These are phyloP conservation scores for Trapa bicornis DNA, from an alignment of 345 rosid species.

Conservation along the genomic window DNA sequence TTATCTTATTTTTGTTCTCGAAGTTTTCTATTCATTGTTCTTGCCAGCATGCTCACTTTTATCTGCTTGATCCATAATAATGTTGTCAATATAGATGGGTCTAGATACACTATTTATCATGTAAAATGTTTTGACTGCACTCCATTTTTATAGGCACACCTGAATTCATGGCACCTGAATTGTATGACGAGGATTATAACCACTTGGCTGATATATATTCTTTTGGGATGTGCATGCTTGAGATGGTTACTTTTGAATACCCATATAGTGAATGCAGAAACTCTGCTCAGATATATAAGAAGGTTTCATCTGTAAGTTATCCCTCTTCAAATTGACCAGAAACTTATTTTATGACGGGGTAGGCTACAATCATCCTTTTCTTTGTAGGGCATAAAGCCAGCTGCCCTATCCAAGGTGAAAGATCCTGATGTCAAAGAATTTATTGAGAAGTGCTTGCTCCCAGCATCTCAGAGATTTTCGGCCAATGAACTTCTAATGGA, in stretches of 20 bases:
- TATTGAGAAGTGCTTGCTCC: conserved; percentile 81
- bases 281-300: conserved; percentile 19
- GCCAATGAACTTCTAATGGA: conserved; percentile 71
- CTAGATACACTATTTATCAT: not conserved
- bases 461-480: conserved; percentile 62
- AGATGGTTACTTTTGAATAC: conserved; percentile 37
- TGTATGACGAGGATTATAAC: conserved; percentile 40
- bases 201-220: conserved; percentile 38
- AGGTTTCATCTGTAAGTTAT: conserved; percentile 15
- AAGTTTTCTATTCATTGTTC: conserved; percentile 8
- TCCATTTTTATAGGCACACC: conserved; percentile 18
- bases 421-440: conserved; percentile 56
- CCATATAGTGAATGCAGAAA: conserved; percentile 28
- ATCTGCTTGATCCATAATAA: not conserved
- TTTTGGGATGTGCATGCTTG: conserved; percentile 43
- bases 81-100: not conserved
- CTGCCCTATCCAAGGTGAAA: conserved; percentile 56
- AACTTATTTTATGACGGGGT: not conserved
- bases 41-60: not conserved
- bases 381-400: conserved; percentile 74
- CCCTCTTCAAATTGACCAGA: not conserved
- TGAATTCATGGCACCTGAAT: conserved; percentile 40
- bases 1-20: not conserved
- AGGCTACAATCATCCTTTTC: not conserved
- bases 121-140: not conserved